Percentiles rank a stretch among this genome's conserved stretches.
These are phyloP conservation scores for Starmerella floricola DNA, from an alignment of 805 yeast genomes.

Conservation along the genomic window DNA sequence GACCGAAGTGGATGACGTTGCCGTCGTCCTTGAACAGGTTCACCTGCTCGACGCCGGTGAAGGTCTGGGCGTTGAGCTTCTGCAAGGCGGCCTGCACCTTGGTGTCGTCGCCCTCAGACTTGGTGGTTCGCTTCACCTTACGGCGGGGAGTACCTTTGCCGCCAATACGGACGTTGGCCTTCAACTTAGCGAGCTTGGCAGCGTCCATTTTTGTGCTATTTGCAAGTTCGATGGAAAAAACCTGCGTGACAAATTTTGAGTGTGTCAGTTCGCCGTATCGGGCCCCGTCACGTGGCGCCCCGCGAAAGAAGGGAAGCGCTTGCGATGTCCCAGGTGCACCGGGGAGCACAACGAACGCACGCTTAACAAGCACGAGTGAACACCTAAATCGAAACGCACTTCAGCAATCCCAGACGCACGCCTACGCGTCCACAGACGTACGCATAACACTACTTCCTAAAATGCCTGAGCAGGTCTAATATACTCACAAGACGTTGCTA, in stretches of 20 bases:
- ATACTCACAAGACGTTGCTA: too few species aligned
- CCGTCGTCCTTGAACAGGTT: slow-evolving; percentile 97
- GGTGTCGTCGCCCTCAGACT: slow-evolving; percentile 60
- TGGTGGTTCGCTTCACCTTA: slow-evolving; percentile 62
- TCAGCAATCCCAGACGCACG: too few species aligned
- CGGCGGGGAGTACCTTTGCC: slow-evolving; percentile 69
- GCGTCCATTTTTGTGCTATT: slow-evolving; percentile 48
- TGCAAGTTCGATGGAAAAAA: slow-evolving; percentile 7
- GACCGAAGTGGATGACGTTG: slow-evolving; percentile 86
- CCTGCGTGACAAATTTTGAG: slow-evolving; percentile 18
- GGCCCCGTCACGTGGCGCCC: too few species aligned
- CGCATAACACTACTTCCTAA: too few species aligned
- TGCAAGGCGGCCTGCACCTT: slow-evolving; percentile 80
- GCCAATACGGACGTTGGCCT: slow-evolving; percentile 51
- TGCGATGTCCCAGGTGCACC: too few species aligned
- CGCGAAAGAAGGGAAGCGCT: too few species aligned
- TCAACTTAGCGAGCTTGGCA: slow-evolving; percentile 80
- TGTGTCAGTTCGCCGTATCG: too few species aligned
- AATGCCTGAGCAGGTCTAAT: too few species aligned
- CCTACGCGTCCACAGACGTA: too few species aligned
- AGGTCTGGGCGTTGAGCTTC: slow-evolving; percentile 78
- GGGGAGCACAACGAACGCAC: too few species aligned
- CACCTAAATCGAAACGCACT: too few species aligned
- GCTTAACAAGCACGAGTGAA: too few species aligned
- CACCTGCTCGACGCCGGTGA: slow-evolving; percentile 89